Percentiles rank a stretch among this genome's conserved stretches.
These are phyloP conservation scores for Vitis hybrid DNA, from an alignment of 177 flowering plant species.

Conservation along the genomic window DNA sequence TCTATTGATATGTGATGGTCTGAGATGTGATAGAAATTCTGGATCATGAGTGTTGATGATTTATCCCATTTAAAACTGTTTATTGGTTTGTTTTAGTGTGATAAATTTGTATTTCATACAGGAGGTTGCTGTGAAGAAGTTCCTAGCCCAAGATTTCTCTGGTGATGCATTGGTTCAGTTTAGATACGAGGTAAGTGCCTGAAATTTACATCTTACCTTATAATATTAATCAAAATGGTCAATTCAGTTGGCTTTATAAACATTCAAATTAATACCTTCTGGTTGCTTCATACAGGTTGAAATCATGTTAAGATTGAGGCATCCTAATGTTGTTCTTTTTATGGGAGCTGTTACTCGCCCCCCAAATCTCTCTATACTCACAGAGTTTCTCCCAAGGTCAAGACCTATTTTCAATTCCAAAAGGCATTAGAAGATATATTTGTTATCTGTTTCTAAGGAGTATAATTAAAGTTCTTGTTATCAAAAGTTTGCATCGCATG, in stretches of 20 bases:
- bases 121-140: slow-evolving; percentile 99
- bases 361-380: slow-evolving; percentile 90
- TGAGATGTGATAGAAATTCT: not conserved
- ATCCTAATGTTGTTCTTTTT: slow-evolving; percentile 98
- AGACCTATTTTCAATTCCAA: not conserved
- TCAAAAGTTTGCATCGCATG: too few species aligned
- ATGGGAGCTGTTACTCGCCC: slow-evolving; percentile 98
- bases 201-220: slow-evolving; percentile 1
- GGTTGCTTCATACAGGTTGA: slow-evolving; percentile 57
- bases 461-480: too few species aligned
- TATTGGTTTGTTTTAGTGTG: not conserved
- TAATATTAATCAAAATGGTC: not conserved
- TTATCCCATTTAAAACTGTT: slow-evolving; percentile 1
- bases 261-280: slow-evolving; percentile 6
- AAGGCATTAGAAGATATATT: not conserved
- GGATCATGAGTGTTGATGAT: not conserved
- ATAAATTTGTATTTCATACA: slow-evolving; percentile 33
- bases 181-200: slow-evolving; percentile 72
- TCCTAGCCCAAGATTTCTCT: slow-evolving; percentile 85
- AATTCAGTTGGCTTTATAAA: not conserved
- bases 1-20: too few species aligned
- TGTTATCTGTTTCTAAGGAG: too few species aligned
- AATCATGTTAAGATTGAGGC: slow-evolving; percentile 91
- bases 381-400: slow-evolving; percentile 96
- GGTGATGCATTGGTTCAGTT: slow-evolving; percentile 90